phyloP scores from a whole-genome alignment of 805 yeast species.

The Wickerhamomyces queroliae region DNA sequence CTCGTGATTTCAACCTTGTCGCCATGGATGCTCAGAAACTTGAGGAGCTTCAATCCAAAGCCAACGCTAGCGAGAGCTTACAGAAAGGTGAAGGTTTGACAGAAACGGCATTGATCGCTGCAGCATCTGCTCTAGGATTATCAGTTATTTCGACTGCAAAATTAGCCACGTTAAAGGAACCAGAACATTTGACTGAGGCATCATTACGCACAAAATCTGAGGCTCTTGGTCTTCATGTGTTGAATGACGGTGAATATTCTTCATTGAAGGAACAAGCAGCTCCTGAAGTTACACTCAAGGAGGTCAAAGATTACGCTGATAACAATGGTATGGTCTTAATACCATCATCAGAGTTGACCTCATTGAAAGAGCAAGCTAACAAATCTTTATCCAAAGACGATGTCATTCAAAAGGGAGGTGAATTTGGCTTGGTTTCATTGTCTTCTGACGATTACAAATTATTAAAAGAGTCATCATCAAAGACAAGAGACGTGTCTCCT shows the following conservation, averaged over 20 bases:
- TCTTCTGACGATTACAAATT: conserved; percentile 24
- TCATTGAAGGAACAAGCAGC: background rate
- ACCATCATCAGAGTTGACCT: background rate
- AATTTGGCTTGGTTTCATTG: conserved; percentile 28
- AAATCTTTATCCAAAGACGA: conserved; percentile 4
- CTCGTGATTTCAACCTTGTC: background rate
- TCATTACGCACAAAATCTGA: conserved; percentile 14
- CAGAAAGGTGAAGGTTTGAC: conserved; percentile 2
- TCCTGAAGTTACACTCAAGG: background rate
- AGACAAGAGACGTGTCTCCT: conserved; percentile 3
- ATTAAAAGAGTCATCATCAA: conserved; percentile 3
- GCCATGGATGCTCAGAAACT: background rate
- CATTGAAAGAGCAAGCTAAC: background rate
- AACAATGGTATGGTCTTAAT: background rate
- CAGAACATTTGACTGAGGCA: conserved; percentile 2
- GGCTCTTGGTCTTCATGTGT: conserved; percentile 5
- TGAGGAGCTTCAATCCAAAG: background rate
- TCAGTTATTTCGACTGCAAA: background rate
- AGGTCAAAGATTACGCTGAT: background rate
- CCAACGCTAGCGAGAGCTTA: background rate
- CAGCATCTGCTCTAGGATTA: conserved; percentile 5
- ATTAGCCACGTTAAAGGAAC: background rate
- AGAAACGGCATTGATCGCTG: conserved; percentile 1
- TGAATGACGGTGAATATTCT: conserved; percentile 1
- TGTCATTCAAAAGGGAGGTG: conserved; percentile 14